These are phyloP conservation scores for Amanita fuliginea DNA, from an alignment of 768 basidiomycete genomes.

Conservation along the genomic window DNA sequence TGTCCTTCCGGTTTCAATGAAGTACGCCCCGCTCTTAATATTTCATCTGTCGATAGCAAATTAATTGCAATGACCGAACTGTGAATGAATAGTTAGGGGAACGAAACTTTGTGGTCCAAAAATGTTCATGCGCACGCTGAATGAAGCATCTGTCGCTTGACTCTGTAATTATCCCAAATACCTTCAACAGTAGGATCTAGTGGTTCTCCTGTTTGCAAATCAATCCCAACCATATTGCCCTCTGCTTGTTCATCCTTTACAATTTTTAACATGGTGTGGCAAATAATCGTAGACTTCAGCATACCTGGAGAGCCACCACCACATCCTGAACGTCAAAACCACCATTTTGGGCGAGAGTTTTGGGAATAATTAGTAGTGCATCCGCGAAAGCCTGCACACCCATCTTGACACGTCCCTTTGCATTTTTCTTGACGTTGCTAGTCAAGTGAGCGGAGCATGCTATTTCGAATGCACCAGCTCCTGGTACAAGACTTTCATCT, in stretches of 20 bases:
- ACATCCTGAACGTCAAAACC: slow-evolving; percentile 96
- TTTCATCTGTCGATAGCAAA: slow-evolving; percentile 92
- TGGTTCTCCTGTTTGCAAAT: slow-evolving; percentile 89
- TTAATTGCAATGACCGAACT: slow-evolving; percentile 94
- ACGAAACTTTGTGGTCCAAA: slow-evolving; percentile 10
- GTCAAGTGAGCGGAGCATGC: slow-evolving; percentile 81
- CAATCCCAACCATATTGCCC: slow-evolving; percentile 86
- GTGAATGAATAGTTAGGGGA: slow-evolving; percentile 12
- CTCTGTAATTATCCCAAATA: slow-evolving; percentile 98
- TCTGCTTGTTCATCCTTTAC: slow-evolving; percentile 85
- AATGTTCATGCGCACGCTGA: slow-evolving; percentile 49
- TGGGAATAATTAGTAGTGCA: slow-evolving; percentile 88
- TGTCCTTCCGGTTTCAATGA: slow-evolving; percentile 75
- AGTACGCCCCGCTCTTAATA: slow-evolving; percentile 80
- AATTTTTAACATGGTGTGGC: not conserved
- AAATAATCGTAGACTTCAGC: slow-evolving; percentile 3
- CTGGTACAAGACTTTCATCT: slow-evolving; percentile 80
- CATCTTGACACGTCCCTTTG: slow-evolving; percentile 93
- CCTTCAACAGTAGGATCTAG: slow-evolving; percentile 94
- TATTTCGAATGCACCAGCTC: slow-evolving; percentile 97
- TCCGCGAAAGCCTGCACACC: slow-evolving; percentile 97
- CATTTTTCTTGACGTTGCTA: slow-evolving; percentile 67
- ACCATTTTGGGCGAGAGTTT: slow-evolving; percentile 92
- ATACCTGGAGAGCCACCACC: slow-evolving; percentile 81
- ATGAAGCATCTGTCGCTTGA: slow-evolving; percentile 98